phyloP scores from a whole-genome alignment of 2,329 filamentous ascomycete species.

The Aspergillus pseudotamarii region DNA sequence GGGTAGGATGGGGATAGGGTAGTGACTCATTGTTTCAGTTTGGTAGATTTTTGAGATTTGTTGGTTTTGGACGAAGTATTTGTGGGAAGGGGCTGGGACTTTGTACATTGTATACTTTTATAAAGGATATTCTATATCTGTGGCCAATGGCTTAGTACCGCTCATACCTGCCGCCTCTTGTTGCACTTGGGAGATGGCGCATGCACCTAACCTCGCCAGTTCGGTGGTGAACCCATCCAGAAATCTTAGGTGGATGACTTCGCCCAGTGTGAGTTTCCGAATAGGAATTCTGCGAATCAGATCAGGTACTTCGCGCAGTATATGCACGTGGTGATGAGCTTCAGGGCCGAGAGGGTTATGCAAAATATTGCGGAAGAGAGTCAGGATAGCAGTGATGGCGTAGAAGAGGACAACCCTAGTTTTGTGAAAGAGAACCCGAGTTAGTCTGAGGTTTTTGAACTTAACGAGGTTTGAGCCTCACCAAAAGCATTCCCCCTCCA shows the following conservation, averaged over 20 bases:
- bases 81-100: no score
- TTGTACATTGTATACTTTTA: no score
- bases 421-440: background rate
- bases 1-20: background rate
- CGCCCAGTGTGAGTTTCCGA: slow-evolving; percentile 6
- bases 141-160: no score
- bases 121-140: no score
- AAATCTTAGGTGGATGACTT: background rate
- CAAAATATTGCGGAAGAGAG: slow-evolving; percentile 54
- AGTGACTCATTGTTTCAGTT: no score
- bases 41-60: no score
- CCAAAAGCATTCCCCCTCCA: background rate
- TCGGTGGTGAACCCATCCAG: background rate
- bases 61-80: no score
- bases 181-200: background rate
- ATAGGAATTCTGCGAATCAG: slow-evolving; percentile 6
- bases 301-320: background rate
- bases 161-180: no score
- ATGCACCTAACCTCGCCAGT: background rate
- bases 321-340: slow-evolving; percentile 15
- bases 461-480: background rate
- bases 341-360: slow-evolving; percentile 42
- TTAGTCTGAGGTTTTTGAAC: background rate
- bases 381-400: slow-evolving; percentile 52
- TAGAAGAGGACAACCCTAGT: slow-evolving; percentile 55